These are phyloP conservation scores for Urostyla sp. DNA, from an alignment of 73 alveolate genomes.

Conservation along the genomic window DNA sequence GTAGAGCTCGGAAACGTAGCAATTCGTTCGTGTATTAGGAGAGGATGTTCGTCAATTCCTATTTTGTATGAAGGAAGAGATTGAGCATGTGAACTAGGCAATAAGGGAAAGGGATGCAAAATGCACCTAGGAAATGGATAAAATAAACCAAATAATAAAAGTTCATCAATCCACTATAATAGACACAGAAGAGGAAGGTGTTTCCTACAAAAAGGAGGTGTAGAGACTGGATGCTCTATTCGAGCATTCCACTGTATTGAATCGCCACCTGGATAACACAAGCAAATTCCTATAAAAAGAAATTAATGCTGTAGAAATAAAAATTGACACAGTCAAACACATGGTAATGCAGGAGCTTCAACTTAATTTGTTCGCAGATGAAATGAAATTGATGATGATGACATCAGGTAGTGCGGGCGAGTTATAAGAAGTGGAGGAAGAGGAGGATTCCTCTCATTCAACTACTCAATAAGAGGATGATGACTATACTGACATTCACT, in stretches of 20 bases:
- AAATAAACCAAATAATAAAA: no score
- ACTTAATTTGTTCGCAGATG: background rate
- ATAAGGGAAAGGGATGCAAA: conserved; percentile 31
- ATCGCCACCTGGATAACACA: conserved; percentile 43
- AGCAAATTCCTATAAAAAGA: conserved; percentile 7
- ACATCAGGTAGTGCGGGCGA: no score
- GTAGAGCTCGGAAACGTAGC: conserved; percentile 19
- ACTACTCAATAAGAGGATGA: no score
- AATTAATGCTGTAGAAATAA: conserved; percentile 1
- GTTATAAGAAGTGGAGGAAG: no score
- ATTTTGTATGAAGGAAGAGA: conserved; percentile 31
- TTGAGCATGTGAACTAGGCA: background rate
- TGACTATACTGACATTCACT: no score
- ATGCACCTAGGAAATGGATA: conserved; percentile 15
- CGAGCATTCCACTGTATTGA: conserved; percentile 15
- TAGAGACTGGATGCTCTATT: conserved; percentile 19
- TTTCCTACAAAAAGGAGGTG: conserved; percentile 11
- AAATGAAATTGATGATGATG: no score
- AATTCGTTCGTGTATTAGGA: conserved; percentile 24
- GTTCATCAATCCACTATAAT: no score
- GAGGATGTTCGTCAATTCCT: conserved; percentile 34
- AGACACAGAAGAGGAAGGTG: no score
- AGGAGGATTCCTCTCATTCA: no score
- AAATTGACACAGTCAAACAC: conserved; percentile 13
- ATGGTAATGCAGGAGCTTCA: conserved; percentile 18